Base-by-base conservation (phyloP, 306 rosid genomes). In the Trichosanthes truncata region DNA sequence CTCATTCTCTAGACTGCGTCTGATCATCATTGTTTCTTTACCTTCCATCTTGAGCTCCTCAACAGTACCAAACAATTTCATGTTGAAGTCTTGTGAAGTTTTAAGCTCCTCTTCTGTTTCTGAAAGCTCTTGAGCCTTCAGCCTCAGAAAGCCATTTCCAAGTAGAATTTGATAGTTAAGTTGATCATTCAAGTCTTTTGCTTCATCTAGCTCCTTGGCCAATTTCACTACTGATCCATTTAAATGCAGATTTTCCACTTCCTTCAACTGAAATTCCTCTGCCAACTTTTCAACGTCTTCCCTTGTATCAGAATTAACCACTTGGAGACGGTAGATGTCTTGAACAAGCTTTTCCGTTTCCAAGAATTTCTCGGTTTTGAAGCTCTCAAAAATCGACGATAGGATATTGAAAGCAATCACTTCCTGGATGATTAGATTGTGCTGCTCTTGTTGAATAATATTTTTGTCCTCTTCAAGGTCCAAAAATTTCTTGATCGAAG, bases 71-170 rank as follows among this genome's bases (percentile, higher is more conserved):
- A 80, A 84, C 69, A 96, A 81, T 63, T 89, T 88, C 43, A 78
- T 81, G 83, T 93, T 93, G 86, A 90, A 72, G 38, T 75, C 65
- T 61, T 88, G 91, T 0, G 88, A 83, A 59, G 80, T 89, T 81
- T 81, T 89, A 40, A 92, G 85, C 90, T 86, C 88, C 76, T 85
- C 85, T 73, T 87, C 90, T 81, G 85, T 86, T 88, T 90, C 91
- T 61, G 84, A 76, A 52, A 95, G 89, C 80, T 91, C 97, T 63
- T 26, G 49, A 46, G 86, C 87, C 80, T 93, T 90, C 80, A 78
- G 84, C 65, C 78, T 62, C 79, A 89, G 89, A 67, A 76, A 78
- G 78, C 83, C 82, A 79, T 84, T 86, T n/a, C 86, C 86, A n/a
- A 78, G 61, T 74, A 83, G 82, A 80, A 87, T 73, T 84, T 87